phyloP scores from a whole-genome alignment of 345 rosid species.

The Citrus trifoliata region DNA sequence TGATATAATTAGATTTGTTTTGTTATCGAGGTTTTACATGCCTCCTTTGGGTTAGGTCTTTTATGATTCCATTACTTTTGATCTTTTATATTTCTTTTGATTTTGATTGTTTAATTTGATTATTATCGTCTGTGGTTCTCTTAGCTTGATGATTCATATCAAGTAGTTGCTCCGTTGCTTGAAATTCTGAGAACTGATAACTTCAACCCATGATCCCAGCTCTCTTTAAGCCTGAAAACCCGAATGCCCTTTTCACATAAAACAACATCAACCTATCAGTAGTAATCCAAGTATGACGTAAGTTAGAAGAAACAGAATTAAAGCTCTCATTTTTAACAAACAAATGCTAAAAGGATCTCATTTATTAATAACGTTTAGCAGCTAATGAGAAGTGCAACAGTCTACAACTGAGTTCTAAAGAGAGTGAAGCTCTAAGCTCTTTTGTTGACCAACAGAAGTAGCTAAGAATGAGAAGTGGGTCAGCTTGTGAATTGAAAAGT shows the following conservation, averaged over 20 bases:
- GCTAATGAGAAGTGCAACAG: slow-evolving; percentile 43
- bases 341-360: slow-evolving; percentile 60
- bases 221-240: slow-evolving; percentile 66
- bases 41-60: no score
- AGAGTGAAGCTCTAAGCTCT: slow-evolving; percentile 38
- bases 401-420: slow-evolving; percentile 45
- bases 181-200: slow-evolving; percentile 33
- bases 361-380: slow-evolving; percentile 48
- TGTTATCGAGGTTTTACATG: no score
- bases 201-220: slow-evolving; percentile 72
- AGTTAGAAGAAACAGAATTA: slow-evolving; percentile 46
- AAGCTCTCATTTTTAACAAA: slow-evolving; percentile 39
- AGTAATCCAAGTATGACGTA: slow-evolving; percentile 49
- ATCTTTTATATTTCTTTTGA: no score
- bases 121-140: no score
- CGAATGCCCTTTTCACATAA: slow-evolving; percentile 39
- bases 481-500: slow-evolving; percentile 46
- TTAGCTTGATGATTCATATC: no score
- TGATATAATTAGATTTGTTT: no score
- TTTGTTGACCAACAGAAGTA: slow-evolving; percentile 56
- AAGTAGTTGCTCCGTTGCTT: no score
- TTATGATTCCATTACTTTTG: no score
- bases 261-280: slow-evolving; percentile 70
- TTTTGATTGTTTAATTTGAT: no score
- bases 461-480: slow-evolving; percentile 54